Evolutionary conservation across 345 rosid genomes (phyloP), one percentile per base, ranked within the genome.

Genomic region (Populus deltoides): DNA sequence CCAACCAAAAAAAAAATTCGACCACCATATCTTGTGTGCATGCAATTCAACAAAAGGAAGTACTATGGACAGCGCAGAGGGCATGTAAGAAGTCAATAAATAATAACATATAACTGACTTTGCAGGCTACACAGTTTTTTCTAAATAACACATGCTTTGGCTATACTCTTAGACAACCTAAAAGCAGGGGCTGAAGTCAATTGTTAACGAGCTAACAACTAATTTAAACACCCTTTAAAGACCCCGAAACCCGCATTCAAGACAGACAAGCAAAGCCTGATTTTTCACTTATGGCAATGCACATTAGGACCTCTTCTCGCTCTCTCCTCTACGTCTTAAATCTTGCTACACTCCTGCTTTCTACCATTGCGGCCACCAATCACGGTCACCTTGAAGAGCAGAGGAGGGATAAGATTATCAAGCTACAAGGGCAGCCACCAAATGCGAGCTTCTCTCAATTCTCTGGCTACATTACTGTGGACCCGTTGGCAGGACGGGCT

Each of bases 401-500:
- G 68, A 84, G 78, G 78, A 82, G 67, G 35, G 98, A 93, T 73
- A 87, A 83, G 86, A 90, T 94, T 78, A 36, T 47, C 43, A 77
- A 75, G 75, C 82, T 94, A 55, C 94, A 97, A 0, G 98, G 96
- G 20, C 95, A 92, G 82, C 98, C 98, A 33, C 79, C 71, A 12
- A 71, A 88, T 13, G 89, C 92, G 31, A 86, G 76, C 36, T 94
- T 94, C 86, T 86, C 91, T 27, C 98, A 94, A 24, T 93, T 79
- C 70, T 88, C 98, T 0, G 97, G 98, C 55, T 92, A 94, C 73
- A 79, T 94, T 12, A 89, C 90, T 0, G 97, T 94, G 59, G 85
- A 94, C 55, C 67, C 49, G 0, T 18, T 10, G 0, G 90, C 87
- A 0, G 94, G 95, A 31, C 88, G 98, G 27, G 89, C 93, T 24